These are phyloP conservation scores for Penicillium hesseltinei DNA, from an alignment of 2,329 filamentous ascomycete genomes.

Conservation along the genomic window DNA sequence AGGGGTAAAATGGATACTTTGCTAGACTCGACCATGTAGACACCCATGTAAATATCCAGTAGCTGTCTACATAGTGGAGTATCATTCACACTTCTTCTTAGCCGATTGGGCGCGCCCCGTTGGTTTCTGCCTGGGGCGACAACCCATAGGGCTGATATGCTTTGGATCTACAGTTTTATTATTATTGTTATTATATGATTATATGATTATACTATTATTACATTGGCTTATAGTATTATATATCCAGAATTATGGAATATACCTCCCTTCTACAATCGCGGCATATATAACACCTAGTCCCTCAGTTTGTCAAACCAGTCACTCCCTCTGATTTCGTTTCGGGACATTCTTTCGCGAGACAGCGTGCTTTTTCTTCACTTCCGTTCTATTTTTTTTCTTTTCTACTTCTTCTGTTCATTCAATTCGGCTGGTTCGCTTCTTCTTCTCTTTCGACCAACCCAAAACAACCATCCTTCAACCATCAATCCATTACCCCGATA, in stretches of 20 bases:
- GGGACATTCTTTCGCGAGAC: neutral
- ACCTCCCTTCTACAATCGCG: neutral
- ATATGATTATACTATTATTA: too few relatives aligned
- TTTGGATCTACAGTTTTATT: neutral
- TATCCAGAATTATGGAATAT: neutral
- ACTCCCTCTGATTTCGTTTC: neutral
- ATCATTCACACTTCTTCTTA: neutral
- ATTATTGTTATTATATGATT: neutral
- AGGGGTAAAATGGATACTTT: conserved; percentile 1
- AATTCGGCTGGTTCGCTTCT: neutral
- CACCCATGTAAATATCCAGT: neutral
- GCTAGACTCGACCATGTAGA: neutral
- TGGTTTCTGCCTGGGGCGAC: conserved; percentile 8
- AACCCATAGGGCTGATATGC: conserved; percentile 7
- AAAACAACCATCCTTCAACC: neutral
- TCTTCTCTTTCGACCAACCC: neutral
- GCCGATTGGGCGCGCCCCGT: conserved; percentile 8
- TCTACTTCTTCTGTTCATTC: neutral
- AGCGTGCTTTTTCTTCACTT: neutral
- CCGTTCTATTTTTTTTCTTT: neutral
- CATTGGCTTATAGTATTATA: neutral
- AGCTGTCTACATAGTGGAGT: neutral
- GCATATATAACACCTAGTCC: neutral
- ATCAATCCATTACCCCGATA: too few relatives aligned
- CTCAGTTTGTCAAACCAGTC: neutral